phyloP scores from a whole-genome alignment of 148 eudicot species.

The Camellia japonica region DNA sequence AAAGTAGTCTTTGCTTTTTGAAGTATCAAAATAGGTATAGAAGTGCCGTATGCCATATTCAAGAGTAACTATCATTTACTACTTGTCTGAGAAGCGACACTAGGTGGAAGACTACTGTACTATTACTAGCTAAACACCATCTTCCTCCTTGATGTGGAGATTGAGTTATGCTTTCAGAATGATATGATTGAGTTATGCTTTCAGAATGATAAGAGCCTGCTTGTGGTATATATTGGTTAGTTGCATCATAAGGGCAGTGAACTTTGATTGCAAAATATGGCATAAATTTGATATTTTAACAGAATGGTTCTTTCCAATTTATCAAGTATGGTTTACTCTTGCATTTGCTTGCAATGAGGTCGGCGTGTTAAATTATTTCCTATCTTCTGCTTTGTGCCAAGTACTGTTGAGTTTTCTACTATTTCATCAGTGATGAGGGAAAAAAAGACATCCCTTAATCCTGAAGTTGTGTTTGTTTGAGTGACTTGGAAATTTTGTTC shows the following conservation, averaged over 20 bases:
- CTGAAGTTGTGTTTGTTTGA: neutral
- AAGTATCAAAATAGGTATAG: neutral
- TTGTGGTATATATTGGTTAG: neutral
- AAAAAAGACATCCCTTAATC: no score
- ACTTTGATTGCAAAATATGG: neutral
- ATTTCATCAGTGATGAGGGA: neutral
- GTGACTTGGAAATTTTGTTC: no score
- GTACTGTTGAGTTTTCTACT: no score
- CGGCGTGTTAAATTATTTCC: neutral
- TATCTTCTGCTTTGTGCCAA: neutral
- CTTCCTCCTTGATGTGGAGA: neutral
- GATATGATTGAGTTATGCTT: neutral
- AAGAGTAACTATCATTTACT: neutral
- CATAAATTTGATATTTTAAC: neutral
- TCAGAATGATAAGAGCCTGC: neutral
- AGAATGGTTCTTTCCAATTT: neutral
- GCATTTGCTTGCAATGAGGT: neutral
- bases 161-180: neutral
- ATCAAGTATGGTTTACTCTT: neutral
- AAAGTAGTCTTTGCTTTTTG: neutral
- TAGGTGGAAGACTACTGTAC: neutral
- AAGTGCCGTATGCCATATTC: neutral
- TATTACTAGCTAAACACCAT: neutral
- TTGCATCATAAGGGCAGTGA: neutral
- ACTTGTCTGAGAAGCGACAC: neutral